Conservation (phyloP, 306 rosid species). For the Acacia acuminata region DNA sequence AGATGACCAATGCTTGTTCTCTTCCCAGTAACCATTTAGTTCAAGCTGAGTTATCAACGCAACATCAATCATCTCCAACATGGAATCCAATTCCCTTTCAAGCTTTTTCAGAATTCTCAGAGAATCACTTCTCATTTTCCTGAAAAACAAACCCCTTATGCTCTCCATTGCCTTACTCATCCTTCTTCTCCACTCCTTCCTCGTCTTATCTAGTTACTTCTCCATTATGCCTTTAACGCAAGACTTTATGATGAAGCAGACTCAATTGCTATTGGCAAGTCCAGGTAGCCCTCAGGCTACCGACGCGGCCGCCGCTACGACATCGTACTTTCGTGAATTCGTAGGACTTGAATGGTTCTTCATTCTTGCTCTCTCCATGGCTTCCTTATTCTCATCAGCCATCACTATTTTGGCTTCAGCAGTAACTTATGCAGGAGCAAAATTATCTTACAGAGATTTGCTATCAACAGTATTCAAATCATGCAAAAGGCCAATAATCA, state of each 20-base stretch:
- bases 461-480: not conserved
- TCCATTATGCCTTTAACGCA: not conserved
- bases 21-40: not conserved
- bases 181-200: not conserved
- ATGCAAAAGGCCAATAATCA: not conserved
- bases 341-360: slow-evolving; percentile 13
- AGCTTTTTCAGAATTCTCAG: not conserved
- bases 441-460: not conserved
- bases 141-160: not conserved
- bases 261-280: not conserved
- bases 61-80: not conserved
- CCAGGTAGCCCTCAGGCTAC: not conserved
- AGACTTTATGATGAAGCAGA: not conserved
- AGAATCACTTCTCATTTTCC: not conserved
- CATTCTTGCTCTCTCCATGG: not conserved
- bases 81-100: slow-evolving; percentile 7
- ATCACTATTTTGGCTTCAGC: slow-evolving; percentile 21
- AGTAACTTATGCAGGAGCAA: not conserved
- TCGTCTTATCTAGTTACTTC: not conserved
- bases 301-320: not conserved
- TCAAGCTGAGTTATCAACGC: not conserved
- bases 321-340: not conserved
- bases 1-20: not conserved
- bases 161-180: not conserved
- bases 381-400: slow-evolving; percentile 5